phyloP scores from a whole-genome alignment of 1,284 basidiomycete genomes.

The Paramarasmius palmivorus region DNA sequence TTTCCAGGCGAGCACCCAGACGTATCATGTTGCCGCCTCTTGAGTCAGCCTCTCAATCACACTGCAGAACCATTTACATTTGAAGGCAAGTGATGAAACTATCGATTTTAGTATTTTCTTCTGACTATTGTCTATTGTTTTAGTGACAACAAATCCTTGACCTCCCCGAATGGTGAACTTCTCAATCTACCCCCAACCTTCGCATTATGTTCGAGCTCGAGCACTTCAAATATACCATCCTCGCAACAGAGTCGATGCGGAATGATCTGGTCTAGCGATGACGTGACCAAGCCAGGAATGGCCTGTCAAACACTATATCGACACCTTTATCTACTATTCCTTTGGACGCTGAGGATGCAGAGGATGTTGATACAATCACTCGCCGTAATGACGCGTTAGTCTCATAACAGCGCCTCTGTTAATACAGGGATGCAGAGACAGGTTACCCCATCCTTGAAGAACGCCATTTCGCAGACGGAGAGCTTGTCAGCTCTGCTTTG shows the following conservation, averaged over 20 bases:
- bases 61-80: no score
- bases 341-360: conserved; percentile 93
- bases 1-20: no score
- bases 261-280: conserved; percentile 99
- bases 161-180: conserved; percentile 97
- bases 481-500: conserved; percentile 81
- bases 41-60: no score
- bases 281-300: conserved; percentile 91
- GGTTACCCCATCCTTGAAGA: conserved; percentile 80
- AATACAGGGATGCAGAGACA: conserved; percentile 81
- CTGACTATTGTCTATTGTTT: conserved; percentile 71
- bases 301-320: conserved; percentile 89
- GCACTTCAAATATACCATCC: conserved; percentile 94
- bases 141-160: conserved; percentile 98
- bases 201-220: conserved; percentile 99
- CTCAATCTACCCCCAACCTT: conserved; percentile 96
- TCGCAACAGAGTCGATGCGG: conserved; percentile 99
- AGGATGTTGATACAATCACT: conserved; percentile 59
- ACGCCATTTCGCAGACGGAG: conserved; percentile 81
- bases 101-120: background rate
- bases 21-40: no score
- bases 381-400: conserved; percentile 58
- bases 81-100: conserved; percentile 76
- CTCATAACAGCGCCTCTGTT: conserved; percentile 52
- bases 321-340: conserved; percentile 74